A percentile compares a stretch with the other conserved stretches of the same genome.
phyloP scores from a whole-genome alignment of 306 rosid genomes.

The Fragaria ananassa region DNA sequence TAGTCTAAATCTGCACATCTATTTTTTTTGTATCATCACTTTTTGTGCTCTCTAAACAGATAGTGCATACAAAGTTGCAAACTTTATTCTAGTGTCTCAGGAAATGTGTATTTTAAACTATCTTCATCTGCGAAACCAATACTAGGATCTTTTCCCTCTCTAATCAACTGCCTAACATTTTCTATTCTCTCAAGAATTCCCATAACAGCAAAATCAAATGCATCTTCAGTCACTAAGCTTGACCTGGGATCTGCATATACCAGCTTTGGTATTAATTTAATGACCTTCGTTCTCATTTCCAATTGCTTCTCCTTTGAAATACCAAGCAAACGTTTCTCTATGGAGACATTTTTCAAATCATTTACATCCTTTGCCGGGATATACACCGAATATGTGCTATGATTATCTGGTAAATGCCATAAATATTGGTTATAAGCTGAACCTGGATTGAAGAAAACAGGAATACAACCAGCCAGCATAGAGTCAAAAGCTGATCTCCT shows the following conservation, averaged over 20 bases:
- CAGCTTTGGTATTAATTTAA: constrained; percentile 54
- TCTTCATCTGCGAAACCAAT: constrained; percentile 79
- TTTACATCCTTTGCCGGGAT: constrained; percentile 63
- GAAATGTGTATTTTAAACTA: constrained; percentile 63
- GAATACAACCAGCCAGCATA: constrained; percentile 80
- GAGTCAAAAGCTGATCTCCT: constrained; percentile 89
- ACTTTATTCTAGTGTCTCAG: constrained; percentile 20
- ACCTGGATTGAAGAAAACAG: constrained; percentile 90
- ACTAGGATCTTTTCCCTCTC: constrained; percentile 74
- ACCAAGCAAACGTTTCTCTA: constrained; percentile 48
- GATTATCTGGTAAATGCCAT: constrained; percentile 68
- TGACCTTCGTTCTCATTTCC: constrained; percentile 71
- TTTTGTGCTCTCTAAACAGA: not conserved
- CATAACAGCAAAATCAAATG: constrained; percentile 68
- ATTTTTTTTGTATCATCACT: not conserved
- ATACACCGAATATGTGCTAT: constrained; percentile 61
- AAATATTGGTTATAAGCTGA: constrained; percentile 76
- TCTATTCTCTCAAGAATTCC: constrained; percentile 72
- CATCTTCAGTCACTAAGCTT: constrained; percentile 53
- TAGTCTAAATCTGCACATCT: not conserved
- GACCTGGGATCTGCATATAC: constrained; percentile 70
- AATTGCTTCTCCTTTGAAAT: constrained; percentile 43
- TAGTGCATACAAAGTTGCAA: not conserved
- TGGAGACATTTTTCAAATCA: constrained; percentile 40
- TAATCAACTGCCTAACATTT: constrained; percentile 48